Evolutionary conservation across 2,329 filamentous ascomycete genomes (phyloP), one percentile per base, ranked within the genome.

Genomic region (Fusarium camptoceras): DNA sequence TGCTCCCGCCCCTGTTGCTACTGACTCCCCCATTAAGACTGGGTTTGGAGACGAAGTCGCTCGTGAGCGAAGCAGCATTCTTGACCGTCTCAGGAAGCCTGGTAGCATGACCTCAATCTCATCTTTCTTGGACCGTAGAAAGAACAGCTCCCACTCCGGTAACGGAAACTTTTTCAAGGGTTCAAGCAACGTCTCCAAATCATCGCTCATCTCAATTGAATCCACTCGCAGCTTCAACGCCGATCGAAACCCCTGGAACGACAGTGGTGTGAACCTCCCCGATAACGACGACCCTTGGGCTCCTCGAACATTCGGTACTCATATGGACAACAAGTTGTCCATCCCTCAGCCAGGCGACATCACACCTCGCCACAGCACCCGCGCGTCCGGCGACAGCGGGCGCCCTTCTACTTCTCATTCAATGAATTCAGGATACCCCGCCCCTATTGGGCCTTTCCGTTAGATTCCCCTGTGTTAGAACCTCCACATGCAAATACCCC

Each of bases 201-300:
- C 95, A 50, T 98, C 95, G 34, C 89, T 98, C 73, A 94, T 97
- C 74, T 97, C 94, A 68, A 94, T 98, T 80, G 95, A 98, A 82
- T 98, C 94, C 50, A 94, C 94, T 37, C 92, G 95, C 78, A 97
- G 94, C 83, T 91, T 91, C 80, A 90, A 91, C 70, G 94, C 94
- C 73, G 97, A 97, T 81, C 92, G 94, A 81, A 97, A 98, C 82
- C 94, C 94, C 67, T 98, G 95, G 95, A 98, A 98, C 80, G 95
- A 98, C 80, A 97, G 94, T 77, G 95, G 94, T 76, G 94, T 98
- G 78, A 98, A 98, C 79, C 89, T 98, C 73, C 87, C 92, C 68
- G 95, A 98, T 76, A 94, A 97, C 71, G 94, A 98, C 74, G 88
- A 89, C 79, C 86, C 87, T 41, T 91, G 89, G 88, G 81, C 85